Base-by-base conservation (phyloP, 257 asterid genomes). In the Solanum chaucha region DNA sequence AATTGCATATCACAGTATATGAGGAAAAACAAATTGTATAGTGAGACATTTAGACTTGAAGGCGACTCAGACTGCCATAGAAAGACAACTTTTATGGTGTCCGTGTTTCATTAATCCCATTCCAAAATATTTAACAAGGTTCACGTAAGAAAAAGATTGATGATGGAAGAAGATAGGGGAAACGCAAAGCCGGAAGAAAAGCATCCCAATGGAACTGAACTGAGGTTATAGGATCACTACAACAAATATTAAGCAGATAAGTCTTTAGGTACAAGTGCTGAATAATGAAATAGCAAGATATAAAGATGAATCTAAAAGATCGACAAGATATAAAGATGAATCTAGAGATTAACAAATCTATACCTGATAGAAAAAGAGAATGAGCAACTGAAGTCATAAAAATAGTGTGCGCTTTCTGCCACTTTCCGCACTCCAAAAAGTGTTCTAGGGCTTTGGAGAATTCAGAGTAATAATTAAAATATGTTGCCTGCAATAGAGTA, bases 361-460 rank as follows among this genome's bases (percentile, higher is more conserved):
- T 80, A 94, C 98, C 98, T 86, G 98, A 93, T 91, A 95, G 91
- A 89, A 91, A 96, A 90, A 95, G 93, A 84, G 98, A 91, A 89
- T 93, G 98, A 82, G 98, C 97, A 91, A 93, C 96, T 59, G 96
- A 90, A 87, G 95, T 93, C 89, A 93, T 86, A 91, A 97, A 97
- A 91, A 95, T 88, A 55, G 95, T 91, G 90, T 97, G 99, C 36
- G 99, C 98, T 89, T 90, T 97, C 90, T 96, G 99, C 99, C 98
- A 97, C 88, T 93, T 91, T 87, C 87, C 95, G 89, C 98, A 96
- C 90, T 95, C 95, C 86, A 96, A 92, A 89, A 92, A 97, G 91
- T 96, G 98, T 36, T 94, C 93, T 68, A 96, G 90, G 61, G 99
- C 99, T 92, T 96, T 97, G 6, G 91, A 67, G 84, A 88, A 92